A percentile compares a stretch with the other conserved stretches of the same genome.
Conservation (phyloP, 192 early-diverging fungal species). For the Gonapodya sp. region DNA sequence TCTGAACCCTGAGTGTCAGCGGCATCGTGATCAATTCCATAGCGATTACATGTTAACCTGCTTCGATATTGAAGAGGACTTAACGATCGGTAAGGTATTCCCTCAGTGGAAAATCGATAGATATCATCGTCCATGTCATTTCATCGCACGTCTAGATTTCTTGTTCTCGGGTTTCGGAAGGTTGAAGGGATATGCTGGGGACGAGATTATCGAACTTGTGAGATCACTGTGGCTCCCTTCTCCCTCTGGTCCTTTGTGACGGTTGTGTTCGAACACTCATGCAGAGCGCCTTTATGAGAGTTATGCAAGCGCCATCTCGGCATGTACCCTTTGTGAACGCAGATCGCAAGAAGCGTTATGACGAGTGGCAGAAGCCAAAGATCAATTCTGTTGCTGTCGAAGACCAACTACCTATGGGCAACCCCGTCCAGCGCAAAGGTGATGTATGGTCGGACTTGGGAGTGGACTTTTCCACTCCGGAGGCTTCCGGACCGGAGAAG, state of each 20-base stretch:
- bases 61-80: background rate
- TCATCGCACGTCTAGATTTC: background rate
- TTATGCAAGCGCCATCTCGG: background rate
- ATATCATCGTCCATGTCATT: background rate
- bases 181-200: background rate
- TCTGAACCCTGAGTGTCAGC: background rate
- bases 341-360: background rate
- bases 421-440: background rate
- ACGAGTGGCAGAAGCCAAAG: background rate
- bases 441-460: background rate
- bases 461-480: background rate
- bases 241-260: too few relatives aligned
- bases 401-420: background rate
- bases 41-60: background rate
- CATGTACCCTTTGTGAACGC: background rate
- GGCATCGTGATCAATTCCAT: background rate
- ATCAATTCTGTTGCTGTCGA: background rate
- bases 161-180: background rate
- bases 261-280: too few relatives aligned
- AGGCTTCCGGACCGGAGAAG: too few relatives aligned
- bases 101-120: background rate
- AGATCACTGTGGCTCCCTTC: too few relatives aligned
- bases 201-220: background rate
- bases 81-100: background rate
- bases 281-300: background rate